Evolutionary conservation across 257 asterid genomes (phyloP).

Genomic region (Catharanthus roseus): DNA sequence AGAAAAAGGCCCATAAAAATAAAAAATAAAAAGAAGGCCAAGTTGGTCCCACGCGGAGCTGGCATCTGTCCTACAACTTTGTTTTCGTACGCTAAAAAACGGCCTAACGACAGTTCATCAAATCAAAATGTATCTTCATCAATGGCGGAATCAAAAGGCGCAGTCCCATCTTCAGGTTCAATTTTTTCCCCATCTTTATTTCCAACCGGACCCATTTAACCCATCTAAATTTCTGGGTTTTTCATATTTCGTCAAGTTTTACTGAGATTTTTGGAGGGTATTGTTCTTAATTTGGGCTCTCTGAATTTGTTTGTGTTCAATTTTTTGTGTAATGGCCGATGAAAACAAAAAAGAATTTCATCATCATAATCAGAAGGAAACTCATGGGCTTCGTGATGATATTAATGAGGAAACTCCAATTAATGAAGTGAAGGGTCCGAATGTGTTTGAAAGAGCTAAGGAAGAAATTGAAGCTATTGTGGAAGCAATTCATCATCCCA

Average conservation of each 20-base stretch:
- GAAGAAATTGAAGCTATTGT: slow-evolving; percentile 80
- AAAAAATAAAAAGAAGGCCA: too few relatives aligned
- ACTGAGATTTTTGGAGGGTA: background rate
- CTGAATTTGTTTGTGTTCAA: background rate
- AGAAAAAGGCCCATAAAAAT: too few relatives aligned
- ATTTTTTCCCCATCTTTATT: background rate
- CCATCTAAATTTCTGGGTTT: background rate
- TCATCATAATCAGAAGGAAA: slow-evolving; percentile 45
- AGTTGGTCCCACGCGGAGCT: slow-evolving; percentile 6
- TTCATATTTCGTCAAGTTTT: too few relatives aligned
- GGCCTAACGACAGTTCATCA: background rate
- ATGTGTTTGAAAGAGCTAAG: slow-evolving; percentile 66
- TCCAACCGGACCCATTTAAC: too few relatives aligned
- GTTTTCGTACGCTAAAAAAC: slow-evolving; percentile 6
- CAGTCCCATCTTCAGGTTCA: slow-evolving; percentile 36
- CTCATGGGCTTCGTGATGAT: slow-evolving; percentile 61
- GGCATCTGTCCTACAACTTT: background rate
- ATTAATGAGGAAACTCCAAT: slow-evolving; percentile 49
- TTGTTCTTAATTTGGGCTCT: background rate
- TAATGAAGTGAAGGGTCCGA: slow-evolving; percentile 66
- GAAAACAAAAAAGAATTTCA: slow-evolving; percentile 24
- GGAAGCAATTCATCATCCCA: slow-evolving; percentile 50
- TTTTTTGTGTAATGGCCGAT: background rate
- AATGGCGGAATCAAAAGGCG: slow-evolving; percentile 45
- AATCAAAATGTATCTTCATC: slow-evolving; percentile 4